Evolutionary conservation across 306 rosid genomes (phyloP).

Genomic region (Vicia sativa): DNA sequence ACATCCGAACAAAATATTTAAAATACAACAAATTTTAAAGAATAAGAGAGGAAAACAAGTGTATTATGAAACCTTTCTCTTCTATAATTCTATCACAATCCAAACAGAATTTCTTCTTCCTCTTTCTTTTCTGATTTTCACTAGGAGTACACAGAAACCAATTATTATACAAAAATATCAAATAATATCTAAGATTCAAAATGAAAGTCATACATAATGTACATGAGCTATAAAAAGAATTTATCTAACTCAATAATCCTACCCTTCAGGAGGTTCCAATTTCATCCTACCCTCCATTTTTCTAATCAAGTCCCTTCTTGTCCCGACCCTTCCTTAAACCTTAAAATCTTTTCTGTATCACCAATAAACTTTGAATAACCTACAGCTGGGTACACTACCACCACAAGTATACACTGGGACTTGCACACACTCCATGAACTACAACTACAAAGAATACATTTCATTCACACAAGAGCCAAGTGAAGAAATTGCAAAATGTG

Average conservation of each 20-base stretch:
- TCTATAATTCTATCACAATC: slow-evolving; percentile 34
- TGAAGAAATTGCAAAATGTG: slow-evolving; percentile 35
- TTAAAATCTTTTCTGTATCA: slow-evolving; percentile 31
- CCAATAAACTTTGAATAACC: slow-evolving; percentile 32
- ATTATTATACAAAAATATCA: slow-evolving; percentile 38
- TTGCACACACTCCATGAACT: slow-evolving; percentile 41
- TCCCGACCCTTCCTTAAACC: slow-evolving; percentile 29
- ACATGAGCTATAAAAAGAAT: slow-evolving; percentile 50
- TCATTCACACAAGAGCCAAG: slow-evolving; percentile 34
- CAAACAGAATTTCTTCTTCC: slow-evolving; percentile 29
- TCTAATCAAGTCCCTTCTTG: slow-evolving; percentile 16
- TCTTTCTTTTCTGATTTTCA: slow-evolving; percentile 10
- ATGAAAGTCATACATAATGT: slow-evolving; percentile 34
- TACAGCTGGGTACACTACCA: slow-evolving; percentile 40
- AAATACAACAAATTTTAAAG: background rate
- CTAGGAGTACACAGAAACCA: slow-evolving; percentile 25
- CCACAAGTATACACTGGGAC: slow-evolving; percentile 36
- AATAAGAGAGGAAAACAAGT: background rate
- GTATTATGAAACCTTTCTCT: background rate
- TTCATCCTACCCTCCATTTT: slow-evolving; percentile 31
- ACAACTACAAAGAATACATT: slow-evolving; percentile 46
- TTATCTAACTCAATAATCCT: slow-evolving; percentile 46
- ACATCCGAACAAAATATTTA: background rate
- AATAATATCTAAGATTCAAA: slow-evolving; percentile 32
- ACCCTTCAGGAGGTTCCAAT: slow-evolving; percentile 33